phyloP scores from a whole-genome alignment of 2,329 filamentous ascomycete genomes.

The Leptographium galeiforme region DNA sequence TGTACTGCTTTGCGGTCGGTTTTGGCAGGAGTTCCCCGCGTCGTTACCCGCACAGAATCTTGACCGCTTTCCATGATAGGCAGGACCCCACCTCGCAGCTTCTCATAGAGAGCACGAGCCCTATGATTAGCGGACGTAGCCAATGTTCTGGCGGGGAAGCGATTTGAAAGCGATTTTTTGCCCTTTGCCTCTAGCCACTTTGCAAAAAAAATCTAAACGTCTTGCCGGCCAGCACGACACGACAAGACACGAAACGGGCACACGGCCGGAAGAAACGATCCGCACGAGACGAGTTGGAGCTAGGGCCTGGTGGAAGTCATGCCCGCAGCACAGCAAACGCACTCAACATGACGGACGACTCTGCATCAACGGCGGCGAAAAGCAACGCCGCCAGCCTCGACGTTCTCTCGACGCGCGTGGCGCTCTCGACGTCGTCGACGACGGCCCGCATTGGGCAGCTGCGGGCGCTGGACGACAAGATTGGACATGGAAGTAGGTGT shows the following conservation, averaged over 20 bases:
- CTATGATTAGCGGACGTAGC: neutral
- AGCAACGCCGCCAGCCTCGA: conserved; percentile 10
- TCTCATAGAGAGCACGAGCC: neutral
- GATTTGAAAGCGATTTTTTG: too few relatives aligned
- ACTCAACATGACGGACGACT: conserved; percentile 19
- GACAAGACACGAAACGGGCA: neutral
- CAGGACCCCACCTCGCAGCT: conserved; percentile 9
- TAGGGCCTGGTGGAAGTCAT: conserved; percentile 5
- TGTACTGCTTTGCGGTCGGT: neutral
- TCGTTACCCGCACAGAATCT: conserved; percentile 10
- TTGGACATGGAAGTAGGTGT: conserved; percentile 37
- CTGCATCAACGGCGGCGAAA: conserved; percentile 25
- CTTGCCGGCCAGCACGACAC: neutral
- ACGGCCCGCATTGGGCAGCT: conserved; percentile 39
- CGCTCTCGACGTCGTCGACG: conserved; percentile 50
- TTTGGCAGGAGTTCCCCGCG: conserved; percentile 6
- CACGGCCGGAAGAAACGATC: neutral
- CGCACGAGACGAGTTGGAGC: neutral
- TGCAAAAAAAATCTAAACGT: neutral
- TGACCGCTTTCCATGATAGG: conserved; percentile 13
- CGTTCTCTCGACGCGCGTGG: conserved; percentile 15
- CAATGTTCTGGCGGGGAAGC: neutral
- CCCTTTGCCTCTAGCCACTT: neutral
- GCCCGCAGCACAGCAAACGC: conserved; percentile 5
- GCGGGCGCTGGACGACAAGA: conserved; percentile 40